Percentiles rank a stretch among this genome's conserved stretches.
These are phyloP conservation scores for Codiaeum variegatum DNA, from an alignment of 441 rosid species.

Conservation along the genomic window DNA sequence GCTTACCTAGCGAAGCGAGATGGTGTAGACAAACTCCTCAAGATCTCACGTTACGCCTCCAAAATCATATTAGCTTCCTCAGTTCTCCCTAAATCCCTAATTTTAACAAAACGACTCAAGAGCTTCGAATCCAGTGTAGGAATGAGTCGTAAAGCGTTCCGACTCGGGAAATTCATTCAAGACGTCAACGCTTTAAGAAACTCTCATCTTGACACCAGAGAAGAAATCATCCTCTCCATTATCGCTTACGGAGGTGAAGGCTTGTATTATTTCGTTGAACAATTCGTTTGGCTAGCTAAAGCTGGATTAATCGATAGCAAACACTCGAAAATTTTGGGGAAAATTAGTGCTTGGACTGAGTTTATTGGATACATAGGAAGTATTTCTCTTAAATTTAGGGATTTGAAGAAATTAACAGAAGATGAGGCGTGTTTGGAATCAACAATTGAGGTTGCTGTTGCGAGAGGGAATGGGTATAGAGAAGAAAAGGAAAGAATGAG, in stretches of 20 bases:
- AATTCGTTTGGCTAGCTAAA: slow-evolving; percentile 81
- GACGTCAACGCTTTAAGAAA: slow-evolving; percentile 63
- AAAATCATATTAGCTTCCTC: slow-evolving; percentile 73
- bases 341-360: slow-evolving; percentile 80
- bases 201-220: slow-evolving; percentile 42
- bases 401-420: slow-evolving; percentile 50
- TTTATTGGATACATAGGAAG: slow-evolving; percentile 73
- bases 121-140: slow-evolving; percentile 91
- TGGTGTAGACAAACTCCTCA: slow-evolving; percentile 89
- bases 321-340: slow-evolving; percentile 46
- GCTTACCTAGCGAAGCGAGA: slow-evolving; percentile 77
- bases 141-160: slow-evolving; percentile 91
- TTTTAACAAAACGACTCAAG: slow-evolving; percentile 46
- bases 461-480: slow-evolving; percentile 40
- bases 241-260: slow-evolving; percentile 92
- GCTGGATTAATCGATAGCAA: slow-evolving; percentile 67
- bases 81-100: slow-evolving; percentile 40
- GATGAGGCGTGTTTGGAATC: slow-evolving; percentile 52
- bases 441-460: slow-evolving; percentile 45
- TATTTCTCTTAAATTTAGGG: slow-evolving; percentile 61
- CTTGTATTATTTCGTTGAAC: slow-evolving; percentile 77
- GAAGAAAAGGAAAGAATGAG: slow-evolving; percentile 52
- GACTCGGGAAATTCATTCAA: slow-evolving; percentile 86
- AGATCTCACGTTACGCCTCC: slow-evolving; percentile 81
- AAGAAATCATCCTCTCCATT: slow-evolving; percentile 38